These are phyloP conservation scores for Dalbergia cultrata DNA, from an alignment of 306 rosid genomes.

Conservation along the genomic window DNA sequence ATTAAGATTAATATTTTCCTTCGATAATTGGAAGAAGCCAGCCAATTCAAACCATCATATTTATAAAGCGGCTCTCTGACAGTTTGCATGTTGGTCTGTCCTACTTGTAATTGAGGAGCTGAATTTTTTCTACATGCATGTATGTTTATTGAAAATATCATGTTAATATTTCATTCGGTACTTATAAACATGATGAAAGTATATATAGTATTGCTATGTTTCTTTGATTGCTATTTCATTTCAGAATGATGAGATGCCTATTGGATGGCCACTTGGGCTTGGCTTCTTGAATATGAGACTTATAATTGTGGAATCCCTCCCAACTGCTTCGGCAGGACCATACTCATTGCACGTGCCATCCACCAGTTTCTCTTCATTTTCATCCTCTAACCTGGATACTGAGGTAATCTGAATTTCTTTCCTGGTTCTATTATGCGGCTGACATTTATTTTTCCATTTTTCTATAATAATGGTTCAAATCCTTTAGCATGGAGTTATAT, in stretches of 20 bases:
- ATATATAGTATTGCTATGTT: not conserved
- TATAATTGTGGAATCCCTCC: conserved; percentile 57
- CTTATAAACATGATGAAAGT: conserved; percentile 3
- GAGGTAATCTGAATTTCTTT: conserved; percentile 56
- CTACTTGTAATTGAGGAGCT: not conserved
- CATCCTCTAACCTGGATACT: conserved; percentile 88
- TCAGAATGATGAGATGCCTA: conserved; percentile 62
- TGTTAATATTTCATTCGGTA: not conserved
- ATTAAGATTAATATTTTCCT: not conserved
- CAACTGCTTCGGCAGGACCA: conserved; percentile 46
- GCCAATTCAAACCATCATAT: not conserved
- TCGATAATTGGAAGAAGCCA: not conserved
- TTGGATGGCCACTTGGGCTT: conserved; percentile 94
- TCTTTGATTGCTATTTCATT: conserved; percentile 13
- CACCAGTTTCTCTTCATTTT: conserved; percentile 77
- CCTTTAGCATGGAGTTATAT: conserved; percentile 8
- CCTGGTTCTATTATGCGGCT: not conserved
- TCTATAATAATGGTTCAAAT: not conserved
- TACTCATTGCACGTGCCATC: conserved; percentile 59
- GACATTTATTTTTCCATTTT: not conserved
- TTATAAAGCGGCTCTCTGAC: not conserved
- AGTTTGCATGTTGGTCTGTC: not conserved
- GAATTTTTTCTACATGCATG: not conserved
- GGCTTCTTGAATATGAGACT: conserved; percentile 65
- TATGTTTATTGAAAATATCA: not conserved